Evolutionary conservation across 805 yeast genomes (phyloP), one percentile per base, ranked within the genome.

Genomic region (Teunomyces panamensis): DNA sequence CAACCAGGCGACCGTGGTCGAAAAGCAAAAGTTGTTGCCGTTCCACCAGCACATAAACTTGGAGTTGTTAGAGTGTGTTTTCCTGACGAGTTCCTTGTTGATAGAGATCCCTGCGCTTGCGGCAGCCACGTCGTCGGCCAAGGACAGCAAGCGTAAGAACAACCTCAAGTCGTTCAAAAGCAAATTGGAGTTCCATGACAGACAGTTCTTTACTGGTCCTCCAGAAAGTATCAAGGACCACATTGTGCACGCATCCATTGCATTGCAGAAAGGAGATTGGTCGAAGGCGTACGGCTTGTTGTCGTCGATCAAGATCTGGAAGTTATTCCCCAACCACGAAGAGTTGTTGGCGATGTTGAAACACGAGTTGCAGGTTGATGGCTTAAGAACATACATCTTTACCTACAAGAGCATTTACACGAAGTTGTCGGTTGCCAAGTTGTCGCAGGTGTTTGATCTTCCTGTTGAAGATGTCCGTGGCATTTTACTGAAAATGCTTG

Each of bases 21-120:
- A 87, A 62, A 81, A 77, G 60, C 92, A 85, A 70, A 84, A 91
- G 65, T 80, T 90, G 65, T 77, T 94, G 65, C 99, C 99, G 49
- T 94, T 87, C 85, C 99, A 94, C 73, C 90, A 89, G 87, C 99
- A 94, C 73, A 92, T 94, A 68, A 94, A 94, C 71, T 76, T 92
- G 59, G 98, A 95, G 75, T 81, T 94, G 61, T 79, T 94, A 56
- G 99, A 94, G 72, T 87, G 95, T 65, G 96, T 89, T 42, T 92
- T 86, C 78, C 81, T 90, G 76, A 94, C 98, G 9, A 78, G 89
- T 49, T 88, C 96, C 28, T 75, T 94, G 69, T 79, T 94, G 63
- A 81, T 89, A 56, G 99, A 95, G 75, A 84, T 94, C 51, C 99
- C 99, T 32, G 83, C 81, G 62, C 81, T 89, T 59, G 76, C 75